Base-by-base conservation (phyloP, 2,329 filamentous ascomycete species). In the Purpureocillium lavendulum region DNA sequence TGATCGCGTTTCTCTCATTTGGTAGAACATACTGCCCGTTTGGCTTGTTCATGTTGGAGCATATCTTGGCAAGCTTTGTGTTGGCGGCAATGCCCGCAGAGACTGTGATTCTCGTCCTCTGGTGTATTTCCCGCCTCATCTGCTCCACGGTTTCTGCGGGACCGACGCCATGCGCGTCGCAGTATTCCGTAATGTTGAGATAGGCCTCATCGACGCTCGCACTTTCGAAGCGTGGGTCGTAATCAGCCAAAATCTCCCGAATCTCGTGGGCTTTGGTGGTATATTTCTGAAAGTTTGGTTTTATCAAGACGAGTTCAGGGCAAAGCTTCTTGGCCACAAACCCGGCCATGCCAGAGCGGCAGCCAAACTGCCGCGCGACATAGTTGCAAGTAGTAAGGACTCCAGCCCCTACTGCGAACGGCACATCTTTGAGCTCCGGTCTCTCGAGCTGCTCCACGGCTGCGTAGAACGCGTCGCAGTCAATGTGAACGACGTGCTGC, bases 401-500 rank as follows among this genome's bases (percentile, higher is more conserved):
- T 3, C 77, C 78, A 13, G 58, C 66, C 1, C 92, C 92, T 0
- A 98, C 92, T 1, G 90, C 88, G 64, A 98, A 96, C 1, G 92
- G 92, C 0, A 94, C 68, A 30, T 88, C 71, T 43, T 84, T 85
- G 34, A 98, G 71, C 56, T 95, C 89, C 0, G 90, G 92, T 1
- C 83, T 74, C 52, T 87, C 82, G 3, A 89, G 72, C 49, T 82
- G 86, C 59, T 97, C 92, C 1, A 97, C 92, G 0, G 92, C 87
- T 1, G 92, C 92, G 55, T 92, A 98, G 61, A 98, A 98, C 13
- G 92, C 92, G 66, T 98, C 92, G 61, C 92, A 97, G 59, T 98
- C 92, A 35, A 97, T 76, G 57, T 98, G 92, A 1, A 97, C 83
- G 17, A 97, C 77, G 41, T 78, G 70, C 58, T 97, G 92, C 1